Conservation (phyloP, 2,329 filamentous ascomycete species). For the Scorias spongiosa region DNA sequence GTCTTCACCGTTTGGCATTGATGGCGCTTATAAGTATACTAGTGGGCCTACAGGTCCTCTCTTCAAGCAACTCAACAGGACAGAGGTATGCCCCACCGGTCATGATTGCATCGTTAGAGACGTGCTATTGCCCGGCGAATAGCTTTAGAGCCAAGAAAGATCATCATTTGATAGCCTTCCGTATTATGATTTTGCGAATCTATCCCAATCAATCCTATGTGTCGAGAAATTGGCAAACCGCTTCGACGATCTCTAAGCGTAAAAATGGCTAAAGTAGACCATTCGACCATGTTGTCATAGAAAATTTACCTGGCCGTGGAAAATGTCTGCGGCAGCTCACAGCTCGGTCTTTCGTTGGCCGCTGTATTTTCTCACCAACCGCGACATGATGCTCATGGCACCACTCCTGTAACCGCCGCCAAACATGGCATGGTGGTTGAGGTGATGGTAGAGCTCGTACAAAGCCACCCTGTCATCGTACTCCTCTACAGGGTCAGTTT, state of each 20-base stretch:
- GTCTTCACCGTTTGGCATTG: constrained; percentile 26
- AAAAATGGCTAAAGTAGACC: too few species aligned
- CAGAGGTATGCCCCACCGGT: constrained; percentile 40
- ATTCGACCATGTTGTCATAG: too few species aligned
- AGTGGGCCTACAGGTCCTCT: constrained; percentile 46
- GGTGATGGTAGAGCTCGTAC: constrained; percentile 77
- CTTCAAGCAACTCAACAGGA: constrained; percentile 43
- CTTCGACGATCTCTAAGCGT: too few species aligned
- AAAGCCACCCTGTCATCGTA: constrained; percentile 69
- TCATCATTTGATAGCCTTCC: too few species aligned
- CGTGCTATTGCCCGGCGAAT: neutral
- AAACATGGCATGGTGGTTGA: constrained; percentile 81
- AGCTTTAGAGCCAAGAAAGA: too few species aligned
- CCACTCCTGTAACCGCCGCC: constrained; percentile 62
- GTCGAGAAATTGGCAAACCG: too few species aligned
- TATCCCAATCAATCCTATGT: too few species aligned
- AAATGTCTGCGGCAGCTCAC: neutral
- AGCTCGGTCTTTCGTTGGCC: neutral
- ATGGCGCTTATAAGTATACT: constrained; percentile 30
- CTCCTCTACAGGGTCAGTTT: constrained; percentile 64
- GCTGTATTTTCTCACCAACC: constrained; percentile 58
- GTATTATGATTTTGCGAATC: too few species aligned
- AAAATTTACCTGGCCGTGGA: too few species aligned
- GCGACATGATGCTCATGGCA: constrained; percentile 66
- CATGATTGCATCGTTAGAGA: constrained; percentile 23